These are phyloP conservation scores for Metschnikowia kofuensis DNA, from an alignment of 805 yeast genomes.

Conservation along the genomic window DNA sequence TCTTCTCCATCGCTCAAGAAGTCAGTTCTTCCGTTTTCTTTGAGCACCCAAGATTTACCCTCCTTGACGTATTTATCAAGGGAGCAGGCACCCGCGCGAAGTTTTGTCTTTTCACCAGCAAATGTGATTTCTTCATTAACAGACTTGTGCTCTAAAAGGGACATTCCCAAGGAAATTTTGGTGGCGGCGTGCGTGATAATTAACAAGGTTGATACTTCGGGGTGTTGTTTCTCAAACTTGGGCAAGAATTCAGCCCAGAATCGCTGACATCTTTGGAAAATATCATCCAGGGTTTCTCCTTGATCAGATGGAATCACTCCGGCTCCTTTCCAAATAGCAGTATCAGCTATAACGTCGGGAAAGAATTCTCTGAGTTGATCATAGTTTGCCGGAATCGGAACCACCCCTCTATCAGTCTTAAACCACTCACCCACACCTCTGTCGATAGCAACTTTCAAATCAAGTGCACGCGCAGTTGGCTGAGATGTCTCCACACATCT, in stretches of 20 bases:
- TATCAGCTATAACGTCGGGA: constrained; percentile 28
- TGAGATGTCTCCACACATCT: constrained; percentile 81
- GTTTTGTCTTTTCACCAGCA: constrained; percentile 27
- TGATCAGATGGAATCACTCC: constrained; percentile 55
- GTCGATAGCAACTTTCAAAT: constrained; percentile 63
- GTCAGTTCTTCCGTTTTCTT: constrained; percentile 69
- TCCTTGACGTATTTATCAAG: constrained; percentile 54
- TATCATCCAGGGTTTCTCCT: constrained; percentile 77
- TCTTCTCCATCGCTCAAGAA: constrained; percentile 80
- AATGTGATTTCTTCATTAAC: constrained; percentile 51
- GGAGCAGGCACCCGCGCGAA: constrained; percentile 82
- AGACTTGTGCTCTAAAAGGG: constrained; percentile 51
- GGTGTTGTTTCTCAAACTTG: constrained; percentile 52
- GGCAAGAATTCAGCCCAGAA: constrained; percentile 61
- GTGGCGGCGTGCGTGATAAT: constrained; percentile 94
- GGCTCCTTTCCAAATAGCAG: constrained; percentile 39
- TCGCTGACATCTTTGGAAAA: constrained; percentile 55
- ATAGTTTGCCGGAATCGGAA: constrained; percentile 66
- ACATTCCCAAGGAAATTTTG: constrained; percentile 82
- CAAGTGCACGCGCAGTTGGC: constrained; percentile 62
- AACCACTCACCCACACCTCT: constrained; percentile 94
- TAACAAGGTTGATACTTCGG: constrained; percentile 59
- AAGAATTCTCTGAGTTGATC: constrained; percentile 53
- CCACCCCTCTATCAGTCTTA: constrained; percentile 58
- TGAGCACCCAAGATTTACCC: constrained; percentile 52